phyloP scores from a whole-genome alignment of 2,329 filamentous ascomycete species.

The Coleophoma eucalyptorum region DNA sequence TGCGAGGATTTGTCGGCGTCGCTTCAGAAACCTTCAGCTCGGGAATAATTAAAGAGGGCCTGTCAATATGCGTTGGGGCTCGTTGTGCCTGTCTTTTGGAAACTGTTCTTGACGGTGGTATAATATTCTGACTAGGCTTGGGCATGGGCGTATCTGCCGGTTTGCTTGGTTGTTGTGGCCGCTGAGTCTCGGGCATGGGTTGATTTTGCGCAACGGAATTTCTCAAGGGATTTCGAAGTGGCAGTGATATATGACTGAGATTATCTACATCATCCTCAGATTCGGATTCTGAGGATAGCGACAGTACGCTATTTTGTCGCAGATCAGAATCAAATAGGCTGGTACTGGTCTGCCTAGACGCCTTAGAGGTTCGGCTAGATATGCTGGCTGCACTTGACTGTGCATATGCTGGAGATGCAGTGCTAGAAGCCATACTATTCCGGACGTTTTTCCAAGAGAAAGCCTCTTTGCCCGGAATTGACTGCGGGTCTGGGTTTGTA shows the following conservation, averaged over 20 bases:
- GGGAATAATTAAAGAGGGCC: not conserved
- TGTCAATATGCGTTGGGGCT: not conserved
- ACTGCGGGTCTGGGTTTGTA: not conserved
- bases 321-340: conserved; percentile 26
- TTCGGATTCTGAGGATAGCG: conserved; percentile 23
- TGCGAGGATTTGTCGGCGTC: not conserved
- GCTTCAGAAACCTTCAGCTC: not conserved
- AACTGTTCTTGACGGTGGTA: not conserved
- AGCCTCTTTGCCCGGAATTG: conserved; percentile 8
- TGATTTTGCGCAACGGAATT: conserved; percentile 8
- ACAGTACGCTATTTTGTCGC: conserved; percentile 26
- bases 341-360: conserved; percentile 20
- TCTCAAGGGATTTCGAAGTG: not conserved
- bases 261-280: conserved; percentile 19
- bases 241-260: conserved; percentile 6
- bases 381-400: conserved; percentile 23
- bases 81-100: not conserved
- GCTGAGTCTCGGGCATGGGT: not conserved
- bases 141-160: not conserved
- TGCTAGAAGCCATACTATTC: conserved; percentile 13
- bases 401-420: conserved; percentile 15
- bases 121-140: not conserved
- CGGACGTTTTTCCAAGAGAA: conserved; percentile 25
- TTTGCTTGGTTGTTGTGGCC: not conserved
- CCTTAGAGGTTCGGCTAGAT: conserved; percentile 25